Evolutionary conservation across 1,139 yeast species (phyloP).

Genomic region (Saccharomyces pastorianus): DNA sequence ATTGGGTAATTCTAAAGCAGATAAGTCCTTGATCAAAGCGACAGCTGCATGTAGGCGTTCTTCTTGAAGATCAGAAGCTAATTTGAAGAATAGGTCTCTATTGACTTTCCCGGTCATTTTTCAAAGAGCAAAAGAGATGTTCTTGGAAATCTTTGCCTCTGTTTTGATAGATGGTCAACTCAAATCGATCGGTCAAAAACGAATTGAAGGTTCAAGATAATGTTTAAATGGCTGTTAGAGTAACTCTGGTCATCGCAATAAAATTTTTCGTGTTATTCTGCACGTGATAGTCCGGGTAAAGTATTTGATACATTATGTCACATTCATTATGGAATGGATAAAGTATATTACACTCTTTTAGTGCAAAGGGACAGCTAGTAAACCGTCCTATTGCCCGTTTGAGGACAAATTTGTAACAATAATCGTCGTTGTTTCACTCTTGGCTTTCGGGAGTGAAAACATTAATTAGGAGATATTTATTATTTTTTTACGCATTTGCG

Average conservation of each 20-base stretch:
- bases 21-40: constrained; percentile 51
- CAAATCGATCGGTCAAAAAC: not conserved
- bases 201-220: not conserved
- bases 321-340: not conserved
- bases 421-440: not conserved
- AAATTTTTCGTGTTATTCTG: not conserved
- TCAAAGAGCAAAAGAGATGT: not conserved
- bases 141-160: not conserved
- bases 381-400: not conserved
- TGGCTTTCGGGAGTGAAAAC: not conserved
- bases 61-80: constrained; percentile 67
- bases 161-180: not conserved
- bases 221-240: not conserved
- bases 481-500: not conserved
- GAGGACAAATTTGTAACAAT: not conserved
- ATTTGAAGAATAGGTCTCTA: constrained; percentile 66
- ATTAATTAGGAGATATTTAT: not conserved
- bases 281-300: not conserved
- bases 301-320: not conserved
- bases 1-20: constrained; percentile 28
- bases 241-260: not conserved
- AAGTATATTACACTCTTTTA: not conserved
- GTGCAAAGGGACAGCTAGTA: not conserved
- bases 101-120: constrained; percentile 40
- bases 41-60: constrained; percentile 73